Conservation (phyloP, 176 grass and related monocot species). For the Carex cristatella region DNA sequence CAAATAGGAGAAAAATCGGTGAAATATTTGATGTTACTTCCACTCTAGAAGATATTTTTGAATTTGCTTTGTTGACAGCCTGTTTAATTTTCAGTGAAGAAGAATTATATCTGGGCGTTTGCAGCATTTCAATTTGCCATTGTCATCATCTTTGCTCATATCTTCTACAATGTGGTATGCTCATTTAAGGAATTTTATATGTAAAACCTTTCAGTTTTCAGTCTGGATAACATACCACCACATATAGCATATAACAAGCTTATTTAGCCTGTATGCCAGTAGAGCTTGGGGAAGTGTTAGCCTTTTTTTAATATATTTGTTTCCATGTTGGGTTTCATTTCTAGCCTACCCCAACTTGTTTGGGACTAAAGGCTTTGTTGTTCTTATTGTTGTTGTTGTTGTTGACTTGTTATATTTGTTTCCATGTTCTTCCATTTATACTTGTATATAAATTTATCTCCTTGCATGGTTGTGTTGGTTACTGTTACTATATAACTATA, state of each 20-base stretch:
- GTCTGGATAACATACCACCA: neutral
- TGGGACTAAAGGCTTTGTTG: too few relatives aligned
- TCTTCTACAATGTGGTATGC: conserved; percentile 87
- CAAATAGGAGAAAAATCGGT: neutral
- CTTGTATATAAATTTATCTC: neutral
- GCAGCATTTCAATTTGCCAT: conserved; percentile 96
- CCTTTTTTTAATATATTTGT: neutral
- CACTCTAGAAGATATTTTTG: neutral
- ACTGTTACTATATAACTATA: neutral
- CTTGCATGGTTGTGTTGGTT: neutral
- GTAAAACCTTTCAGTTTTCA: conserved; percentile 1
- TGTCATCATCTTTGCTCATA: conserved; percentile 90
- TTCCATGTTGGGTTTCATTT: neutral
- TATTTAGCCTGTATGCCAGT: neutral
- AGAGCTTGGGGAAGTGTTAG: neutral
- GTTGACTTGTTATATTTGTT: too few relatives aligned
- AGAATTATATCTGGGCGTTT: conserved; percentile 85
- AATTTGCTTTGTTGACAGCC: neutral
- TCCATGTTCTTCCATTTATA: neutral
- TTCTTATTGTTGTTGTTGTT: too few relatives aligned
- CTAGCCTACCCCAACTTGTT: too few relatives aligned
- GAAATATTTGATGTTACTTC: neutral
- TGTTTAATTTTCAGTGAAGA: conserved; percentile 57
- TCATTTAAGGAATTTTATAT: neutral
- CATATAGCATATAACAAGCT: neutral